A percentile compares a stretch with the other conserved stretches of the same genome.
Evolutionary conservation across 164 flowering plant genomes (phyloP).

Genomic region (Euptelea pleiosperma): DNA sequence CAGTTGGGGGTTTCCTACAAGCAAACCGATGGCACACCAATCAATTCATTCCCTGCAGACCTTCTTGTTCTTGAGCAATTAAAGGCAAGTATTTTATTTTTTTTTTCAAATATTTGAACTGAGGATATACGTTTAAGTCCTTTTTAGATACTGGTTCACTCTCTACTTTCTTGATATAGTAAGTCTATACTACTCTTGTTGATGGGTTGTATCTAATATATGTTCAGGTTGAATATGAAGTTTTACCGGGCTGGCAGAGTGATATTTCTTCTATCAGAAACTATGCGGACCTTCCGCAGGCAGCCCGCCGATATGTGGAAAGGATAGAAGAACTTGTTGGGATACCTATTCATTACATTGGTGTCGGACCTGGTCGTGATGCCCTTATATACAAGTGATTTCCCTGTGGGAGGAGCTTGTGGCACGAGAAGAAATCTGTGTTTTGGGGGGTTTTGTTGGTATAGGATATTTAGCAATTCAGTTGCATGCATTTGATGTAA

Average conservation of each 20-base stretch:
- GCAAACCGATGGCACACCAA: slow-evolving; percentile 50
- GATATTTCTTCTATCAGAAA: slow-evolving; percentile 74
- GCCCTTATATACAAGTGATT: slow-evolving; percentile 75
- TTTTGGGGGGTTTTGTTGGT: too few species aligned
- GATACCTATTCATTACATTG: slow-evolving; percentile 84
- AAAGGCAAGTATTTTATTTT: slow-evolving; percentile 38
- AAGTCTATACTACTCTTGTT: too few species aligned
- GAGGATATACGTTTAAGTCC: neutral
- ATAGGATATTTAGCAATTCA: too few species aligned
- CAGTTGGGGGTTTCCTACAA: slow-evolving; percentile 74
- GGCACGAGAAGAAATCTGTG: too few species aligned
- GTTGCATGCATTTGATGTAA: too few species aligned
- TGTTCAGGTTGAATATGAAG: slow-evolving; percentile 84
- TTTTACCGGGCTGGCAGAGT: slow-evolving; percentile 75
- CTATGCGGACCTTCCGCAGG: slow-evolving; percentile 71
- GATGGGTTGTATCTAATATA: slow-evolving; percentile 8
- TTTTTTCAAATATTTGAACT: neutral
- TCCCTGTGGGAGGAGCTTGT: too few species aligned
- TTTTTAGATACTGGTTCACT: neutral
- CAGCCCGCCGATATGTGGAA: slow-evolving; percentile 76
- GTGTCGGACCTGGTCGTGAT: slow-evolving; percentile 89
- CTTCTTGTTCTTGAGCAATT: slow-evolving; percentile 67
- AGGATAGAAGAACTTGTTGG: slow-evolving; percentile 90
- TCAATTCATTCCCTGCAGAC: slow-evolving; percentile 79
- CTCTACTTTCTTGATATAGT: too few species aligned